Evolutionary conservation across 768 basidiomycete species (phyloP), one percentile per base, ranked within the genome.

Genomic region (Postia placenta): DNA sequence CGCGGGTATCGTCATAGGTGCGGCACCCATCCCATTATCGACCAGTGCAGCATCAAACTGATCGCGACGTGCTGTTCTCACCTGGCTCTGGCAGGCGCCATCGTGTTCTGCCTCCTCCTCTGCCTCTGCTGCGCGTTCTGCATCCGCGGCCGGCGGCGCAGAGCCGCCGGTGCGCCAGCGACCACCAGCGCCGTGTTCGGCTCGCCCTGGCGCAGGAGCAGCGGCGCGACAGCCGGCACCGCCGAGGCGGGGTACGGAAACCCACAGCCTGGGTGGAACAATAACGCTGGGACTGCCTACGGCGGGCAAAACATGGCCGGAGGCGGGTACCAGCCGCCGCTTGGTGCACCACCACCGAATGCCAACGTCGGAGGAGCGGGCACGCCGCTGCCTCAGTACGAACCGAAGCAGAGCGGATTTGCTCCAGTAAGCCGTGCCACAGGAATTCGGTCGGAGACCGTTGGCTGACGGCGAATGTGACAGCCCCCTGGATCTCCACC

Each of bases 1-100:
- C n/a, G 56, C 56, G 14, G 56, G 56, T 22, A 49, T 56, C n/a
- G 56, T 49, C 2, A 44, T 56, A 12, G 56, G 56, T 56, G 11
- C 19, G n/a, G n/a, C n/a, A n/a, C n/a, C n/a, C n/a, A n/a, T n/a
- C n/a, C n/a, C n/a, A n/a, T n/a, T n/a, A n/a, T n/a, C n/a, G n/a
- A n/a, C n/a, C n/a, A n/a, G n/a, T n/a, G n/a, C n/a, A n/a, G n/a
- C n/a, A n/a, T n/a, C n/a, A n/a, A n/a, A n/a, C n/a, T n/a, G n/a
- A n/a, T n/a, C n/a, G n/a, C n/a, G n/a, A n/a, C n/a, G n/a, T n/a
- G n/a, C n/a, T n/a, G n/a, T n/a, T n/a, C n/a, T n/a, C n/a, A n/a
- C n/a, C n/a, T n/a, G n/a, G n/a, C 17, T 41, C n/a, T 4, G n/a
- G 3, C 33, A 56, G 55, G 47, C 3, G 37, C 24, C 27, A 20